These are phyloP conservation scores for Oehlia diaphana DNA, from an alignment of 192 early-diverging fungal species.

Conservation along the genomic window DNA sequence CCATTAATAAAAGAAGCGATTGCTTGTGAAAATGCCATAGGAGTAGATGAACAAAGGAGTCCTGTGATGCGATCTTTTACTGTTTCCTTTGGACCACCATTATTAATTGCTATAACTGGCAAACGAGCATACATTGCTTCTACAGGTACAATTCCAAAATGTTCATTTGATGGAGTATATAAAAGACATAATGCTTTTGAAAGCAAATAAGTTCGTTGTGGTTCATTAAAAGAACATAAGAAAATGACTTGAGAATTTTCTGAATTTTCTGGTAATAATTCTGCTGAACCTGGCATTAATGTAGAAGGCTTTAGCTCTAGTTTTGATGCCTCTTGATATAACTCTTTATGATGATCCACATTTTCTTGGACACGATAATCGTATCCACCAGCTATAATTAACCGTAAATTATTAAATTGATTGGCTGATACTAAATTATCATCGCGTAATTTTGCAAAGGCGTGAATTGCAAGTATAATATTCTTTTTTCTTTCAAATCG, in stretches of 20 bases:
- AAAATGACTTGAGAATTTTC: conserved; percentile 72
- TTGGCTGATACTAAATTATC: conserved; percentile 20
- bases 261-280: conserved; percentile 36
- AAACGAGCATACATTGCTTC: conserved; percentile 90
- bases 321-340: conserved; percentile 56
- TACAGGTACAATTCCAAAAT: conserved; percentile 96
- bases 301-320: conserved; percentile 50
- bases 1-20: conserved; percentile 53
- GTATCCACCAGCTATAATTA: conserved; percentile 90
- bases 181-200: conserved; percentile 61
- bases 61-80: conserved; percentile 75
- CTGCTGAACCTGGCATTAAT: conserved; percentile 35
- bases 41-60: conserved; percentile 62
- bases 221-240: conserved; percentile 83
- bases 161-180: conserved; percentile 93
- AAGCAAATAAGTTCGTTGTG: conserved; percentile 75
- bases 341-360: conserved; percentile 74
- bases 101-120: conserved; percentile 87
- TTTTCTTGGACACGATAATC: conserved; percentile 86
- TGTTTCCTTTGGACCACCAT: conserved; percentile 85
- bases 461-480: conserved; percentile 74
- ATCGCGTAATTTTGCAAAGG: conserved; percentile 59
- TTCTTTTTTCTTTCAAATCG: conserved; percentile 97
- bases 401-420: conserved; percentile 43
- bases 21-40: conserved; percentile 64